A percentile compares a stretch with the other conserved stretches of the same genome.
These are phyloP conservation scores for Effrenium voratum DNA, from an alignment of 73 alveolate genomes.

Conservation along the genomic window DNA sequence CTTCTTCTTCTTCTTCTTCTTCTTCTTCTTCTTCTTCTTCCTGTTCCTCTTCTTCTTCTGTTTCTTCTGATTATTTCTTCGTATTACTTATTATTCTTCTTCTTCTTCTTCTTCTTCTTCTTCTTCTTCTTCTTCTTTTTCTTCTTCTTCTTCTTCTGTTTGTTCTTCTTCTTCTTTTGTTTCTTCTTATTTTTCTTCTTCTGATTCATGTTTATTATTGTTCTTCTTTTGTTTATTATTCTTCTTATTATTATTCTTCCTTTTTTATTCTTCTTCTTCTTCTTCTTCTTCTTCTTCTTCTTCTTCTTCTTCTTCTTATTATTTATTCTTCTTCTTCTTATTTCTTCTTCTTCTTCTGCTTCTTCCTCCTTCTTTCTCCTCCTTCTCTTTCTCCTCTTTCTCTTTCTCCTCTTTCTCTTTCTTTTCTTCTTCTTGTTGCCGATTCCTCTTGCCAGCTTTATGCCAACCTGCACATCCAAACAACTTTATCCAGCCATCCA, in stretches of 20 bases:
- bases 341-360: not conserved
- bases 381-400: not conserved
- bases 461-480: no score
- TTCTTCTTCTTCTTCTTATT: not conserved
- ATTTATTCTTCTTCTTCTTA: not conserved
- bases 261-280: not conserved
- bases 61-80: not conserved
- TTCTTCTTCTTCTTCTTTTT: not conserved
- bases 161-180: not conserved
- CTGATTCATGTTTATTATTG: not conserved
- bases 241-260: not conserved
- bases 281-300: not conserved
- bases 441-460: no score
- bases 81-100: not conserved
- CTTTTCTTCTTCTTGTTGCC: no score
- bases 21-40: not conserved
- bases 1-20: not conserved
- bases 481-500: no score
- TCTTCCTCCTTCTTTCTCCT: not conserved
- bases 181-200: not conserved
- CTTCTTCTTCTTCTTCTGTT: not conserved
- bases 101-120: not conserved
- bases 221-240: not conserved
- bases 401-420: not conserved
- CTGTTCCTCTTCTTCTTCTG: not conserved